Conservation (phyloP, 306 rosid genomes). For the Pterocarpus santalinus region DNA sequence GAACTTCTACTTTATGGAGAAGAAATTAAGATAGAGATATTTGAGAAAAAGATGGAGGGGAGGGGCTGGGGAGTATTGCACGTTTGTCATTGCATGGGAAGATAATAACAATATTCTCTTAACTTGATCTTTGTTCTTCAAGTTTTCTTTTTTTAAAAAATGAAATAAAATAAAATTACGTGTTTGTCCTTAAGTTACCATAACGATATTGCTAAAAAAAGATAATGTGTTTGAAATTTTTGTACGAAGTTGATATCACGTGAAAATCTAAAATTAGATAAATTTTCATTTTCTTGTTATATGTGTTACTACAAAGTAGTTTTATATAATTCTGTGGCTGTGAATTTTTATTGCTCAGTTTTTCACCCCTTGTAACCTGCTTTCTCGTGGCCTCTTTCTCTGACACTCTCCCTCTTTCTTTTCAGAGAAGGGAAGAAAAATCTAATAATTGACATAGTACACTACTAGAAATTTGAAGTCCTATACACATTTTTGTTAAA, state of each 20-base stretch:
- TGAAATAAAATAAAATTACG: too few species aligned
- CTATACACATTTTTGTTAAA: background rate
- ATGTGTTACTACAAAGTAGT: background rate
- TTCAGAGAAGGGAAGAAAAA: constrained; percentile 15
- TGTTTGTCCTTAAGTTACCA: too few species aligned
- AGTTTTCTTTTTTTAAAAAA: too few species aligned
- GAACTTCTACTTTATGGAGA: constrained; percentile 5
- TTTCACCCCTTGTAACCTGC: background rate
- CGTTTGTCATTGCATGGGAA: background rate
- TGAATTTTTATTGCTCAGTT: constrained; percentile 1
- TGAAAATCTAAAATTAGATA: background rate
- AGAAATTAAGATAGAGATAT: background rate
- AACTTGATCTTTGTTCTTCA: background rate
- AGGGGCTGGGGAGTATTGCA: background rate
- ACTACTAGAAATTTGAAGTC: constrained; percentile 22
- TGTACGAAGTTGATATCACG: background rate
- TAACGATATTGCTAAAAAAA: background rate
- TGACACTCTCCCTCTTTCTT: constrained; percentile 2
- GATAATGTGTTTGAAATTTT: background rate
- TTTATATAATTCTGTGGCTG: background rate
- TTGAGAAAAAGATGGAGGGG: background rate
- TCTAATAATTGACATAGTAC: background rate
- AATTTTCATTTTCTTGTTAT: background rate
- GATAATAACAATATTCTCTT: background rate
- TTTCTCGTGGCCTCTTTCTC: constrained; percentile 20